Conservation (phyloP, 352 stramenopile species). For the Globisporangium viniferum region DNA sequence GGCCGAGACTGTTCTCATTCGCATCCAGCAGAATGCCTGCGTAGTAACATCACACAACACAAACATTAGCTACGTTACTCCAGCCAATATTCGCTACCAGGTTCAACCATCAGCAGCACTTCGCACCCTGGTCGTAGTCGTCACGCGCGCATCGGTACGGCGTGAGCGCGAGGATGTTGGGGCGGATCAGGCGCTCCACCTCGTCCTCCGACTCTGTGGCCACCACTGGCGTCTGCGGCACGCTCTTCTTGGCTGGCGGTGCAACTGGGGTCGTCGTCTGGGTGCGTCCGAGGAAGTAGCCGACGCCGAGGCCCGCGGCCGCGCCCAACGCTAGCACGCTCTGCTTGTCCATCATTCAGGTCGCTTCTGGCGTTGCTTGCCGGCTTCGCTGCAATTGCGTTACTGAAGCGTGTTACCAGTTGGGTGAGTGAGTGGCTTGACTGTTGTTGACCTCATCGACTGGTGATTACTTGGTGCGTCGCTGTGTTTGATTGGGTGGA, state of each 20-base stretch:
- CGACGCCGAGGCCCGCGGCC: conserved; percentile 60
- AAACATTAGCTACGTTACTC: background rate
- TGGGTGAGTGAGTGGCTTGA: background rate
- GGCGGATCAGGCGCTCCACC: conserved; percentile 89
- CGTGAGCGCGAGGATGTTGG: conserved; percentile 95
- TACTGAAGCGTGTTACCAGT: background rate
- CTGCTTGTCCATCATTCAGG: conserved; percentile 54
- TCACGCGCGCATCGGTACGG: conserved; percentile 97
- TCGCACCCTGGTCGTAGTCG: conserved; percentile 86
- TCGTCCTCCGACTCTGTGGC: conserved; percentile 39
- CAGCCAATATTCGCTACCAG: background rate
- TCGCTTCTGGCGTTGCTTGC: background rate
- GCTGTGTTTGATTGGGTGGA: background rate
- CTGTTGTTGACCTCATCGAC: background rate
- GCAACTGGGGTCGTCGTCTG: conserved; percentile 18
- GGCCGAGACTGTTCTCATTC: conserved; percentile 97
- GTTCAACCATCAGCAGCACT: background rate
- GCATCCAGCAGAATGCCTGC: conserved; percentile 95
- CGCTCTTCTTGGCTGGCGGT: background rate
- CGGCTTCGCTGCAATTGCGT: conserved; percentile 7
- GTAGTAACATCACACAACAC: background rate
- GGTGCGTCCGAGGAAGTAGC: conserved; percentile 59
- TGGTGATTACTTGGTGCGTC: background rate
- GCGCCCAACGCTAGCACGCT: conserved; percentile 56
- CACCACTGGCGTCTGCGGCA: background rate